Evolutionary conservation across 164 flowering plant genomes (phyloP).

Genomic region (Aristolochia contorta): DNA sequence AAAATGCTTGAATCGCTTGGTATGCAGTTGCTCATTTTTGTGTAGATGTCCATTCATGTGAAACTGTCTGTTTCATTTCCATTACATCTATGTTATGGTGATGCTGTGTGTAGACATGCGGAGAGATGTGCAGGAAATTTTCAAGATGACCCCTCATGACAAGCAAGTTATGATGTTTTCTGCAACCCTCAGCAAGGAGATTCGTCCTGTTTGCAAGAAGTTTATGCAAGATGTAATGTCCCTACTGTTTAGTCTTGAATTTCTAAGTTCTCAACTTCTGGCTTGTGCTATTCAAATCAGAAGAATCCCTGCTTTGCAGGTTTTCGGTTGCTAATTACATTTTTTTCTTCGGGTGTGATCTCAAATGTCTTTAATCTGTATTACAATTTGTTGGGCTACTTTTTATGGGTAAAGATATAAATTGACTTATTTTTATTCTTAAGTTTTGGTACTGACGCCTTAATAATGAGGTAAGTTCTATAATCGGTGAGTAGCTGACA

Average conservation of each 20-base stretch:
- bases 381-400: no score
- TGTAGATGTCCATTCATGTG: neutral
- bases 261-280: slow-evolving; percentile 21
- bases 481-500: no score
- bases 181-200: slow-evolving; percentile 97
- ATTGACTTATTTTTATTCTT: no score
- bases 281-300: no score
- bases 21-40: slow-evolving; percentile 16
- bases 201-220: slow-evolving; percentile 97
- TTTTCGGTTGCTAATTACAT: no score
- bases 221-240: slow-evolving; percentile 99
- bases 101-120: slow-evolving; percentile 65
- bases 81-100: neutral
- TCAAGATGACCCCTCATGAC: slow-evolving; percentile 98
- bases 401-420: no score
- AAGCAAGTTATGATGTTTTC: slow-evolving; percentile 99
- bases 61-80: neutral
- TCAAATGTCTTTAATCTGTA: no score
- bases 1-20: slow-evolving; percentile 99
- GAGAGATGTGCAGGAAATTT: slow-evolving; percentile 95
- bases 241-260: slow-evolving; percentile 41
- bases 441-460: no score
- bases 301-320: no score
- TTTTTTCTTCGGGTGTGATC: no score
- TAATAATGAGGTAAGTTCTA: no score